A percentile compares a stretch with the other conserved stretches of the same genome.
Conservation (phyloP, 1,139 yeast genomes). For the Candida mesenterica region DNA sequence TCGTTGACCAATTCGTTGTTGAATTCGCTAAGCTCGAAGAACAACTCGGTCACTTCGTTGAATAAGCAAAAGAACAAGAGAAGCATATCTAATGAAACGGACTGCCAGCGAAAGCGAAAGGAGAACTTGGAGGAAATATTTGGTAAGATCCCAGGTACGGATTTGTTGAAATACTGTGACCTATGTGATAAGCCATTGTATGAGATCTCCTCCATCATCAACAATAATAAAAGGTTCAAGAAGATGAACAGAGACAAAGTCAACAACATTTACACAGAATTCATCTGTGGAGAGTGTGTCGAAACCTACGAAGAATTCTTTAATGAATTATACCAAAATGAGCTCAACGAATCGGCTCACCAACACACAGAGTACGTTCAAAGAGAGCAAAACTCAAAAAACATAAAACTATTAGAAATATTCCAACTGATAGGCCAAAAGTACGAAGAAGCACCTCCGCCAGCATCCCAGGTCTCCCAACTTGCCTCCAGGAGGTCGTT, state of each 20-base stretch:
- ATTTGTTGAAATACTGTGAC: conserved; percentile 54
- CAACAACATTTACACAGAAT: conserved; percentile 39
- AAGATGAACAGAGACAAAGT: conserved; percentile 11
- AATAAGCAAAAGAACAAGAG: conserved; percentile 14
- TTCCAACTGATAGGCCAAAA: conserved; percentile 25
- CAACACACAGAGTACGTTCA: no score
- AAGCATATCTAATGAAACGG: conserved; percentile 15
- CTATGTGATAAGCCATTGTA: conserved; percentile 67
- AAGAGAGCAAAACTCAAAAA: conserved; percentile 2
- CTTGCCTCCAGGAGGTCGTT: conserved; percentile 12
- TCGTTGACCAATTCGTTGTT: no score
- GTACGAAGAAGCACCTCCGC: conserved; percentile 14
- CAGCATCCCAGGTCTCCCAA: no score
- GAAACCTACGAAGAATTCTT: conserved; percentile 55
- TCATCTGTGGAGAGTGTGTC: conserved; percentile 65
- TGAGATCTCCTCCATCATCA: conserved; percentile 53
- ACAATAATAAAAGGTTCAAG: conserved; percentile 20
- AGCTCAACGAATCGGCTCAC: conserved; percentile 7
- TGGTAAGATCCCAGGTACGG: conserved; percentile 42
- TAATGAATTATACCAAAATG: conserved; percentile 27
- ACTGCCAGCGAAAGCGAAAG: conserved; percentile 2
- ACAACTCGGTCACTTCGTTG: background rate
- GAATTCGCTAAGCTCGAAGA: no score
- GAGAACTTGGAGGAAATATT: conserved; percentile 41
- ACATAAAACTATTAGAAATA: conserved; percentile 20